These are phyloP conservation scores for Lablab purpureus DNA, from an alignment of 306 rosid genomes.

Conservation along the genomic window DNA sequence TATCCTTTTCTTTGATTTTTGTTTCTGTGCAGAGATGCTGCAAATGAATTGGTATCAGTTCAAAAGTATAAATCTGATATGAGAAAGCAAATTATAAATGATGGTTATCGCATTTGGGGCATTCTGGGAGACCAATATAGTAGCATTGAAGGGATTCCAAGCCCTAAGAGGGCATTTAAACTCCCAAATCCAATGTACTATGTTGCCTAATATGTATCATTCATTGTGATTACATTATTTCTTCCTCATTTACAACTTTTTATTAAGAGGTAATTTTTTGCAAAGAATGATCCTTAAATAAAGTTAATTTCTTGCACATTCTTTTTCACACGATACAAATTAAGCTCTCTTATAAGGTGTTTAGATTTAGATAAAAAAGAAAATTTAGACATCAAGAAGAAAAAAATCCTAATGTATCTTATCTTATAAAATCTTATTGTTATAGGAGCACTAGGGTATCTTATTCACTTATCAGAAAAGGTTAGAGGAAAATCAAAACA, in stretches of 20 bases:
- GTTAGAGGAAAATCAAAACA: too few relatives aligned
- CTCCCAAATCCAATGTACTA: slow-evolving; percentile 57
- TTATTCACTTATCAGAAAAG: too few relatives aligned
- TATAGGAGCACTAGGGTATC: too few relatives aligned
- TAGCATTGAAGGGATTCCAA: slow-evolving; percentile 43
- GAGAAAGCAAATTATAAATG: slow-evolving; percentile 26
- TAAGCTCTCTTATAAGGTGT: too few relatives aligned
- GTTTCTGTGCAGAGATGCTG: slow-evolving; percentile 29
- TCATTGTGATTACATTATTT: not conserved
- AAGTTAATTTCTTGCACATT: too few relatives aligned
- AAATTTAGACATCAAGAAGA: too few relatives aligned
- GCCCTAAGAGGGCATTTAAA: slow-evolving; percentile 43
- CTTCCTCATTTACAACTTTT: not conserved
- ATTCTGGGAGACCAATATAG: slow-evolving; percentile 48
- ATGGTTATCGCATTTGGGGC: slow-evolving; percentile 51
- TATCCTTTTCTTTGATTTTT: not conserved
- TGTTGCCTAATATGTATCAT: slow-evolving; percentile 32
- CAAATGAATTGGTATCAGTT: slow-evolving; percentile 45
- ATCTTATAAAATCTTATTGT: too few relatives aligned
- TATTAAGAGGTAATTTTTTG: not conserved
- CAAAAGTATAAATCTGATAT: slow-evolving; percentile 43
- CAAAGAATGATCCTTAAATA: not conserved
- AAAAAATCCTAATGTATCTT: too few relatives aligned
- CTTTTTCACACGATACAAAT: too few relatives aligned
- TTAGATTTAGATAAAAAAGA: too few relatives aligned